phyloP scores from a whole-genome alignment of 495 filamentous ascomycete genomes.

The Xylaria longipes region DNA sequence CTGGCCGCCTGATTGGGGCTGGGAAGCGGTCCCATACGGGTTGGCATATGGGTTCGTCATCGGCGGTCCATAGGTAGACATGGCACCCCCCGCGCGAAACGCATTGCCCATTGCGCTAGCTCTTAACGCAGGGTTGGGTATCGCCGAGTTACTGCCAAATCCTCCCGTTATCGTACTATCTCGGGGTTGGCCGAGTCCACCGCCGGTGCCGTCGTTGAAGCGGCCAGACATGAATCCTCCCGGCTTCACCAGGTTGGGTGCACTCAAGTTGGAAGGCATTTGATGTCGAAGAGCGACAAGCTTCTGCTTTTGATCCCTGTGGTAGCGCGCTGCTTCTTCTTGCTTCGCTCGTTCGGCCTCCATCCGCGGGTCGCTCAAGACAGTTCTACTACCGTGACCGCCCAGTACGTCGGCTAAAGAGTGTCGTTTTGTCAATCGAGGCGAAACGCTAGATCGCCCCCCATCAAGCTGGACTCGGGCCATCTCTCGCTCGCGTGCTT shows the following conservation, averaged over 20 bases:
- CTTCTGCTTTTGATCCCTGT: conserved; percentile 45
- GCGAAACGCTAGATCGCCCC: conserved; percentile 7
- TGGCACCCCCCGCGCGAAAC: conserved; percentile 27
- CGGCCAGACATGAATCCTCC: conserved; percentile 59
- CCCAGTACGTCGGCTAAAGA: conserved; percentile 41
- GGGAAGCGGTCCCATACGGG: conserved; percentile 41
- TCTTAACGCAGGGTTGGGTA: conserved; percentile 29
- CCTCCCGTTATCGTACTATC: conserved; percentile 32
- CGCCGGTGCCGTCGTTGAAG: conserved; percentile 59
- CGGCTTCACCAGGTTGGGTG: conserved; percentile 37
- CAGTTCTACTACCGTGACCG: conserved; percentile 22
- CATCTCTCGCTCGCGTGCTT: conserved; percentile 59
- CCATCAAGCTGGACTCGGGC: conserved; percentile 25
- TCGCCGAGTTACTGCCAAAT: conserved; percentile 22
- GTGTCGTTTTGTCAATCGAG: conserved; percentile 36
- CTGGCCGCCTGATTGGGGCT: conserved; percentile 50
- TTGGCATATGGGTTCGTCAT: conserved; percentile 23
- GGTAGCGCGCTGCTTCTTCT: conserved; percentile 42
- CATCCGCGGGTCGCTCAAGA: conserved; percentile 33
- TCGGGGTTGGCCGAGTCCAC: conserved; percentile 37
- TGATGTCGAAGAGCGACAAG: conserved; percentile 49
- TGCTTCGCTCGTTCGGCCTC: conserved; percentile 36
- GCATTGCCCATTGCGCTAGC: conserved; percentile 32
- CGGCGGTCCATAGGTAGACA: conserved; percentile 33
- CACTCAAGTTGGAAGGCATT: conserved; percentile 46